These are phyloP conservation scores for Aphanomyces invadans DNA, from an alignment of 352 stramenopile species.

Conservation along the genomic window DNA sequence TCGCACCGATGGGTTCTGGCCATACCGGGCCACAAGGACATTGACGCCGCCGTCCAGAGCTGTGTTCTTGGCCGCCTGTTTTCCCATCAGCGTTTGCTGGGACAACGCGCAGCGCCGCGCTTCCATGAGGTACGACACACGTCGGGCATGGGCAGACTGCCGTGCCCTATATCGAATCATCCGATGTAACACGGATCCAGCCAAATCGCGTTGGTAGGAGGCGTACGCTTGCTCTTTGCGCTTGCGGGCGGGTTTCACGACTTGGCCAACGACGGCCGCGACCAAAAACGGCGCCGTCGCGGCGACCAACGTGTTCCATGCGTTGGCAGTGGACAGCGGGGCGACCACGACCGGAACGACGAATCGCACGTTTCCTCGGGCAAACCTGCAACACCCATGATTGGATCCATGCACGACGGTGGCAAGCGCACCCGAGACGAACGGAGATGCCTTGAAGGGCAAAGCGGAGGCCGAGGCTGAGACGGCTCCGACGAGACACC, in stretches of 20 bases:
- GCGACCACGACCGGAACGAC: constrained; percentile 76
- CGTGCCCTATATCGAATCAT: neutral
- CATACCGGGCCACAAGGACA: constrained; percentile 66
- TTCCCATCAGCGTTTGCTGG: constrained; percentile 68
- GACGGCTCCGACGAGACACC: constrained; percentile 18
- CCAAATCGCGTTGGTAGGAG: too few species aligned
- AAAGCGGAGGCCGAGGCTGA: constrained; percentile 19
- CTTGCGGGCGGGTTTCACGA: constrained; percentile 59
- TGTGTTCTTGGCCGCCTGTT: constrained; percentile 51
- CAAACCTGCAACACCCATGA: constrained; percentile 47
- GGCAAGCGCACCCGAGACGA: constrained; percentile 4
- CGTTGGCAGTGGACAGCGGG: constrained; percentile 55
- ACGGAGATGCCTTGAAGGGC: constrained; percentile 21
- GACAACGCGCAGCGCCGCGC: constrained; percentile 46
- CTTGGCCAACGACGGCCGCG: constrained; percentile 52
- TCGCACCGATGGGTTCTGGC: constrained; percentile 53
- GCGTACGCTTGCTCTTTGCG: constrained; percentile 42
- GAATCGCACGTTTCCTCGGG: constrained; percentile 69
- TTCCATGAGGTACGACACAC: constrained; percentile 49
- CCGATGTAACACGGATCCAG: neutral
- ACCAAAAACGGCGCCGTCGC: constrained; percentile 64
- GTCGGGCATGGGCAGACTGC: constrained; percentile 19
- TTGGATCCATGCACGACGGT: neutral
- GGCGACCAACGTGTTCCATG: constrained; percentile 64
- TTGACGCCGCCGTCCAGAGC: constrained; percentile 49